A percentile compares a stretch with the other conserved stretches of the same genome.
Evolutionary conservation across 768 basidiomycete species (phyloP).

Genomic region (Flagelloscypha sp.): DNA sequence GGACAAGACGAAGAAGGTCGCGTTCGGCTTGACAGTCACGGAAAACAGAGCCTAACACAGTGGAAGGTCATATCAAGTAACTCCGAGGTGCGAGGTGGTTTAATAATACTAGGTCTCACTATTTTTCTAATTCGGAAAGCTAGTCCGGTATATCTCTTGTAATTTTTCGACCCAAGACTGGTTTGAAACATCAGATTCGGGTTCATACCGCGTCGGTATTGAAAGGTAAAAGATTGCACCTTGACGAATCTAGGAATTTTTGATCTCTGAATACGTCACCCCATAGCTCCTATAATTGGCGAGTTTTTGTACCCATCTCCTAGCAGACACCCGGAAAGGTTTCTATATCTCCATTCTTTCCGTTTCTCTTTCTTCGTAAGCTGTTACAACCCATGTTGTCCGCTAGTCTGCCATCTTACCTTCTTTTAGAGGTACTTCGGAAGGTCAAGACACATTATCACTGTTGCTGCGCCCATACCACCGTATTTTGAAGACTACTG

Average conservation of each 20-base stretch:
- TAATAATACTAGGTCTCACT: conserved; percentile 8
- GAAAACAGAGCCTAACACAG: conserved; percentile 35
- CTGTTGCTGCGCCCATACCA: conserved; percentile 51
- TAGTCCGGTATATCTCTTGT: conserved; percentile 48
- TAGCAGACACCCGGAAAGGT: conserved; percentile 30
- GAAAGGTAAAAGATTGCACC: conserved; percentile 26
- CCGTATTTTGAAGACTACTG: conserved; percentile 47
- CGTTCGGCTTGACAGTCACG: conserved; percentile 27
- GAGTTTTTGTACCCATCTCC: conserved; percentile 42
- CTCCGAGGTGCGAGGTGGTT: not conserved
- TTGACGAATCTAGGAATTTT: conserved; percentile 1
- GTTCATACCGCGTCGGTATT: conserved; percentile 49
- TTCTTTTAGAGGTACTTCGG: conserved; percentile 42
- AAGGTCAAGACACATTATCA: conserved; percentile 35
- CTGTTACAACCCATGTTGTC: conserved; percentile 4
- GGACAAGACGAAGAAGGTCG: conserved; percentile 40
- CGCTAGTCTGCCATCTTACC: conserved; percentile 2
- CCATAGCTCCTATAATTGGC: conserved; percentile 58
- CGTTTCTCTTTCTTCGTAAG: conserved; percentile 49
- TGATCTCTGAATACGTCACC: conserved; percentile 2
- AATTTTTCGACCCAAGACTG: conserved; percentile 48
- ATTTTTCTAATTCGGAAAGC: conserved; percentile 23
- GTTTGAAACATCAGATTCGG: conserved; percentile 66
- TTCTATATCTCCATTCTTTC: conserved; percentile 56
- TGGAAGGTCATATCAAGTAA: conserved; percentile 41